phyloP scores from a whole-genome alignment of 192 early-diverging fungal species.

The Rhizophlyctis rosea region DNA sequence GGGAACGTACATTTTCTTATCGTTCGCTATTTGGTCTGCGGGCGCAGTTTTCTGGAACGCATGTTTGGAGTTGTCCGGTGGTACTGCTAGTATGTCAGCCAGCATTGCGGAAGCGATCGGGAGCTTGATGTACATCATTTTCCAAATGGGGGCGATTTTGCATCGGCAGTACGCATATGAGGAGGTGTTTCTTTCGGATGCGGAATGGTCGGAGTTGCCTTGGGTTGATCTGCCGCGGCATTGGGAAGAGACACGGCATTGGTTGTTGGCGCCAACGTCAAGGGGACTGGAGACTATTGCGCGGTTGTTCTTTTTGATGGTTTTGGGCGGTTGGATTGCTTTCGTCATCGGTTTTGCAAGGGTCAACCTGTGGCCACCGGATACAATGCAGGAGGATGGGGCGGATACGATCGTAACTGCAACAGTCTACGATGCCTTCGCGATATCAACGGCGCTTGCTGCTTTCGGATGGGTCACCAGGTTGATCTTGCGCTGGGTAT shows the following conservation, averaged over 20 bases:
- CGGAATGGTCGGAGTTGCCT: neutral
- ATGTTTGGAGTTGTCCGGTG: neutral
- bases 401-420: neutral
- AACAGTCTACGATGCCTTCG: slow-evolving; percentile 5
- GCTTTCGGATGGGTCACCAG: neutral
- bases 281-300: neutral
- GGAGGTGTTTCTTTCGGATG: neutral
- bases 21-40: neutral
- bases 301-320: neutral
- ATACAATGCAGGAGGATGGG: too few species aligned
- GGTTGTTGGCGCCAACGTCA: neutral
- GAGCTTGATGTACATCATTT: neutral
- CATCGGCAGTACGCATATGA: neutral
- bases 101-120: neutral
- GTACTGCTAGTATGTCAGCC: neutral
- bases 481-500: slow-evolving; percentile 1
- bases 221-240: slow-evolving; percentile 1
- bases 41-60: neutral
- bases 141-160: neutral
- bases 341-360: slow-evolving; percentile 3
- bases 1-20: neutral
- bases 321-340: neutral
- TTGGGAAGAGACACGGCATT: slow-evolving; percentile 8
- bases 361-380: neutral
- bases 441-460: neutral